Evolutionary conservation across 1,139 yeast species (phyloP).

Genomic region (Suhomyces kunorum): DNA sequence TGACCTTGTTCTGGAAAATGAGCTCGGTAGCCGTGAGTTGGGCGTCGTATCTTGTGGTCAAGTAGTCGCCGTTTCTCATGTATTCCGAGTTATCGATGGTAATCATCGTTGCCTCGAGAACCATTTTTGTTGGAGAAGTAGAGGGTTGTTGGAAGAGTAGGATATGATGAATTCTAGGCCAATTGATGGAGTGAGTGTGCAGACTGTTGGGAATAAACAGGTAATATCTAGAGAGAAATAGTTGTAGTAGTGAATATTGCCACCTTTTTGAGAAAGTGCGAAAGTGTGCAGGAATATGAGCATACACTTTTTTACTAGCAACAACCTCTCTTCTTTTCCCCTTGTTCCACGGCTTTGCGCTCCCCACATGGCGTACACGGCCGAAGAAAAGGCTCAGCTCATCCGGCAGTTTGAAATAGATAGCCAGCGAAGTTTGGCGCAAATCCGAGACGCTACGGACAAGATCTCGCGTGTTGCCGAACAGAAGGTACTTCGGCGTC

Average conservation of each 20-base stretch:
- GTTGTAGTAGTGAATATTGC: neutral
- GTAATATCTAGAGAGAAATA: neutral
- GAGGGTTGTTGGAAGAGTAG: slow-evolving; percentile 1
- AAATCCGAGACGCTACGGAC: slow-evolving; percentile 19
- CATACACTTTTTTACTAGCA: no score
- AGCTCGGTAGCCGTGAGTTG: slow-evolving; percentile 91
- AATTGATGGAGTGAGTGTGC: slow-evolving; percentile 9
- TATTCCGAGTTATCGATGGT: slow-evolving; percentile 95
- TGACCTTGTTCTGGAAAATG: slow-evolving; percentile 82
- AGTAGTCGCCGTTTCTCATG: slow-evolving; percentile 93
- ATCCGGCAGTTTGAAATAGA: slow-evolving; percentile 30
- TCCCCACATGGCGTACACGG: slow-evolving; percentile 26
- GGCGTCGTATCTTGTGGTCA: slow-evolving; percentile 88
- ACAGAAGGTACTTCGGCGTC: slow-evolving; percentile 34
- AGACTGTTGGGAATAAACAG: neutral
- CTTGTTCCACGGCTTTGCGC: no score
- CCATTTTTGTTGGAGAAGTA: slow-evolving; percentile 52
- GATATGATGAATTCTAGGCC: neutral
- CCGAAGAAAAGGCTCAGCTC: slow-evolving; percentile 38
- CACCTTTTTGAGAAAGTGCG: neutral
- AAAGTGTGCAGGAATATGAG: slow-evolving; percentile 11
- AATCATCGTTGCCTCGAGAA: slow-evolving; percentile 93
- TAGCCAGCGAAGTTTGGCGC: slow-evolving; percentile 21
- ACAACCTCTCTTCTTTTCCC: neutral
- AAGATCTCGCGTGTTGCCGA: slow-evolving; percentile 25